These are phyloP conservation scores for Tolypocladium inflatum DNA, from an alignment of 2,329 filamentous ascomycete genomes.

Conservation along the genomic window DNA sequence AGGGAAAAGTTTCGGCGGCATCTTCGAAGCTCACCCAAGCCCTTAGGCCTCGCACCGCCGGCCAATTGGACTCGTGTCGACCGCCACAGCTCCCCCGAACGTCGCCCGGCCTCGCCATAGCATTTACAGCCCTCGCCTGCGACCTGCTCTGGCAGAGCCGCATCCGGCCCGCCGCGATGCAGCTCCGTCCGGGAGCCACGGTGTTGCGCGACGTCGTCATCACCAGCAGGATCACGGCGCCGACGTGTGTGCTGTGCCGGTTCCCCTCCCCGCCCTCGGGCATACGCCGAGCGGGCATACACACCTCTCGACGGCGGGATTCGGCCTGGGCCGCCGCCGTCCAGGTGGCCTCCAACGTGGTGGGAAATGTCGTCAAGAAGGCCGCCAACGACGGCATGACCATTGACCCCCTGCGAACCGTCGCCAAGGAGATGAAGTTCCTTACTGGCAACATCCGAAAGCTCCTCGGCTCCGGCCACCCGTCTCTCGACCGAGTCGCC, in stretches of 20 bases:
- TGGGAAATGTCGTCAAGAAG: slow-evolving; percentile 56
- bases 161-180: slow-evolving; percentile 28
- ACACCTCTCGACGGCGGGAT: slow-evolving; percentile 32
- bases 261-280: slow-evolving; percentile 18
- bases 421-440: slow-evolving; percentile 95
- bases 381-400: slow-evolving; percentile 57
- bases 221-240: slow-evolving; percentile 15
- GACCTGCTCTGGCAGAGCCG: not conserved
- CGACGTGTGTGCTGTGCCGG: slow-evolving; percentile 21
- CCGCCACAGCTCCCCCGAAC: not conserved
- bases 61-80: not conserved
- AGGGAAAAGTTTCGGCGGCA: slow-evolving; percentile 8
- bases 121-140: not conserved
- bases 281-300: slow-evolving; percentile 23
- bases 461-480: slow-evolving; percentile 88
- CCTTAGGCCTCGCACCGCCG: not conserved
- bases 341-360: slow-evolving; percentile 59
- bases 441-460: slow-evolving; percentile 88
- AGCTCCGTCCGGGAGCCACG: slow-evolving; percentile 43
- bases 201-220: slow-evolving; percentile 32
- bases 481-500: slow-evolving; percentile 84
- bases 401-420: slow-evolving; percentile 79
- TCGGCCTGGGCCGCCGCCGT: slow-evolving; percentile 74
- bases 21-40: not conserved
- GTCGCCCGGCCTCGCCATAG: not conserved